Conservation (phyloP, 176 grass and related monocot species). For the Panicum miliaceum region DNA sequence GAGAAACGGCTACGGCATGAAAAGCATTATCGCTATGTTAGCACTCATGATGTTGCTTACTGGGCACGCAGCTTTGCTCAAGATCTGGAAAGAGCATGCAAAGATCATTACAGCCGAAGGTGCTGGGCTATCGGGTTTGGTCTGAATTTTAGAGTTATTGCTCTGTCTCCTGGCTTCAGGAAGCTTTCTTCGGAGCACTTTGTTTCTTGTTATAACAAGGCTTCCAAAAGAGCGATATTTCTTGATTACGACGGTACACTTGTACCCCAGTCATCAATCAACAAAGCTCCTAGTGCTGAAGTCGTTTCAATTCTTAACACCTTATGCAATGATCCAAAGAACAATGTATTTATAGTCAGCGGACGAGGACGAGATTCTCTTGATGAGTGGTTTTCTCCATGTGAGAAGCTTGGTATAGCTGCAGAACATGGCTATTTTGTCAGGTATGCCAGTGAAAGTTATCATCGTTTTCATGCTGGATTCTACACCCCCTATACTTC, state of each 20-base stretch:
- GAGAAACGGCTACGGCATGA: slow-evolving; percentile 76
- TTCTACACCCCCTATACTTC: background rate
- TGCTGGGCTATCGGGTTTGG: slow-evolving; percentile 88
- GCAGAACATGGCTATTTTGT: slow-evolving; percentile 91
- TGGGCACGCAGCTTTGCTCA: slow-evolving; percentile 83
- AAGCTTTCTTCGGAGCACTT: slow-evolving; percentile 75
- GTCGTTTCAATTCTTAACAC: slow-evolving; percentile 66
- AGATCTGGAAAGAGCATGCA: slow-evolving; percentile 85
- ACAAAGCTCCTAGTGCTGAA: slow-evolving; percentile 64
- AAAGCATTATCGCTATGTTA: slow-evolving; percentile 86
- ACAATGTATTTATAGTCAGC: slow-evolving; percentile 83
- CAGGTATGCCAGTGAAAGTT: slow-evolving; percentile 55
- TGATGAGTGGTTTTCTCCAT: slow-evolving; percentile 75
- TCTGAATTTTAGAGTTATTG: slow-evolving; percentile 75
- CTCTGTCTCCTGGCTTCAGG: slow-evolving; percentile 81
- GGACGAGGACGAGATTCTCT: slow-evolving; percentile 60
- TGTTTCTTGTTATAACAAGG: slow-evolving; percentile 67
- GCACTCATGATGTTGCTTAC: slow-evolving; percentile 73
- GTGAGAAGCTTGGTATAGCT: slow-evolving; percentile 80
- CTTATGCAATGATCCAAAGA: slow-evolving; percentile 74
- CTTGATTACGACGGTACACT: slow-evolving; percentile 94
- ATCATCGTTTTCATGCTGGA: background rate
- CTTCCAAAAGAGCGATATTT: slow-evolving; percentile 78
- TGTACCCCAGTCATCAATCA: slow-evolving; percentile 75
- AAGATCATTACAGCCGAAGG: slow-evolving; percentile 75